Evolutionary conservation across 768 basidiomycete species (phyloP).

Genomic region (Lentinula raphanica): DNA sequence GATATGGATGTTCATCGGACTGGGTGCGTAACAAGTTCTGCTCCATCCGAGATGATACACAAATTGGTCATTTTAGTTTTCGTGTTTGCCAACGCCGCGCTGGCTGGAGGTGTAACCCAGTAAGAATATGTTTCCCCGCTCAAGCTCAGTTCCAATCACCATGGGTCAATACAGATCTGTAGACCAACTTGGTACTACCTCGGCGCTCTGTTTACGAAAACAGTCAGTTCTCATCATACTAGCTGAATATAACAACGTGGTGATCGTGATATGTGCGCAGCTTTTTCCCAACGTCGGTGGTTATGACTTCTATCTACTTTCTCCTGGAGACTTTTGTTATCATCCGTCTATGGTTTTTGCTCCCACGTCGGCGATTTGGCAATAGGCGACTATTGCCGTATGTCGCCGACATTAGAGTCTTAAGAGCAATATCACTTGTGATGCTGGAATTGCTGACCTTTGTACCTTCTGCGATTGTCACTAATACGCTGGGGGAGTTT

Average conservation of each 20-base stretch:
- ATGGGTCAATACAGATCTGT: conserved; percentile 14
- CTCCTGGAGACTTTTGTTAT: conserved; percentile 33
- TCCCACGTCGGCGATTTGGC: conserved; percentile 14
- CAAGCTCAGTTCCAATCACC: background rate
- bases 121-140: conserved; percentile 11
- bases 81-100: conserved; percentile 35
- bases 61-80: conserved; percentile 23
- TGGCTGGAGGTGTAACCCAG: conserved; percentile 29
- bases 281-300: conserved; percentile 32
- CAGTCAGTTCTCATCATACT: conserved; percentile 18
- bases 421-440: conserved; percentile 34
- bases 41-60: background rate
- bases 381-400: conserved; percentile 7
- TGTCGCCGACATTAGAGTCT: conserved; percentile 25
- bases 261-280: conserved; percentile 21
- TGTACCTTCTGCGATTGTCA: conserved; percentile 27
- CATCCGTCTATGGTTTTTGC: conserved; percentile 25
- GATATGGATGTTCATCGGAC: conserved; percentile 23
- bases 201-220: conserved; percentile 27
- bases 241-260: background rate
- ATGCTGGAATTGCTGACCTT: conserved; percentile 37
- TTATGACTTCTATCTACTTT: conserved; percentile 28
- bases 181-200: conserved; percentile 15
- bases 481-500: conserved; percentile 33
- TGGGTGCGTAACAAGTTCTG: conserved; percentile 26